These are phyloP conservation scores for Kluyveromyces nonfermentans DNA, from an alignment of 805 yeast genomes.

Conservation along the genomic window DNA sequence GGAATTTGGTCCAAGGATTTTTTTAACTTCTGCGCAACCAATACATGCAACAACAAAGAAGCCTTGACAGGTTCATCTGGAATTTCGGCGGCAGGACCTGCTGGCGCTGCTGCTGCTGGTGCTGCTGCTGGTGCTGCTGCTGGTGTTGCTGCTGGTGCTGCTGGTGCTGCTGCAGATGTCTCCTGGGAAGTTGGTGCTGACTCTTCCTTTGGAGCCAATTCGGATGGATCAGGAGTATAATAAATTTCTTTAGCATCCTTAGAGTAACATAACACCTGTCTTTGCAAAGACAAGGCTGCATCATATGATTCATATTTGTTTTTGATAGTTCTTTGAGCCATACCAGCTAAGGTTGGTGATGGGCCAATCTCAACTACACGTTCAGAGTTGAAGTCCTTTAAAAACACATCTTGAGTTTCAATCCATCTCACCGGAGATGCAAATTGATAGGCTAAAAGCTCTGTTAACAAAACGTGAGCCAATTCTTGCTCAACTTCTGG, in stretches of 20 bases:
- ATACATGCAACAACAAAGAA: conserved; percentile 66
- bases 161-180: conserved; percentile 47
- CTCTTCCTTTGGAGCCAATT: conserved; percentile 27
- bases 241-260: conserved; percentile 95
- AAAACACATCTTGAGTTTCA: conserved; percentile 96
- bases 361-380: conserved; percentile 98
- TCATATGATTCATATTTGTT: conserved; percentile 92
- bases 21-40: conserved; percentile 94
- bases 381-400: conserved; percentile 90
- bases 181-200: conserved; percentile 34
- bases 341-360: conserved; percentile 95
- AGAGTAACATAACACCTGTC: conserved; percentile 92
- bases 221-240: conserved; percentile 74
- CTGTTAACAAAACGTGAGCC: conserved; percentile 89
- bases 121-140: conserved; percentile 48
- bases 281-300: conserved; percentile 77
- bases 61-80: conserved; percentile 91
- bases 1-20: conserved; percentile 81
- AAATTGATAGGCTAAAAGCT: conserved; percentile 94
- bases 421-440: conserved; percentile 99
- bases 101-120: conserved; percentile 56
- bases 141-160: conserved; percentile 49
- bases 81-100: conserved; percentile 75
- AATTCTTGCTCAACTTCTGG: conserved; percentile 97
- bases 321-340: conserved; percentile 96